Conservation (phyloP, 768 basidiomycete genomes). For the Stropharia rugosoannulata region DNA sequence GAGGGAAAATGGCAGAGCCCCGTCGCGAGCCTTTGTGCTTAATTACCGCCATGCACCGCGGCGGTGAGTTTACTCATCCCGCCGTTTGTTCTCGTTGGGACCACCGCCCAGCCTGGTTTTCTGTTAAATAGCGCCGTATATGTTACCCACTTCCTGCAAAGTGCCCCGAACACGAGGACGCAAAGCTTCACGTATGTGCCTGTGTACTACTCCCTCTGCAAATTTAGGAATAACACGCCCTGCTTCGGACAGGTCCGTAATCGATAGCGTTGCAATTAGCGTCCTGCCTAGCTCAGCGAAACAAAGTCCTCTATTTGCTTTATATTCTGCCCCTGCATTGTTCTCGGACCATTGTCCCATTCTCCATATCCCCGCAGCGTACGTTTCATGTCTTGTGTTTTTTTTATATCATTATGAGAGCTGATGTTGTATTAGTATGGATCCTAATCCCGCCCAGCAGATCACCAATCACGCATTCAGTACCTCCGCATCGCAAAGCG, state of each 20-base stretch:
- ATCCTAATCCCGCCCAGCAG: background rate
- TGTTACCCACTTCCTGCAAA: background rate
- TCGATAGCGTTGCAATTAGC: background rate
- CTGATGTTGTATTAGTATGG: background rate
- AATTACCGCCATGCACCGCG: conserved; percentile 18
- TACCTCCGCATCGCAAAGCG: background rate
- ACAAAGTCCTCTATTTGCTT: background rate
- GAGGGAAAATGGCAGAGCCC: background rate
- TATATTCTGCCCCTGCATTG: background rate
- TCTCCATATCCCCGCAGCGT: background rate
- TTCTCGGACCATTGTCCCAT: background rate
- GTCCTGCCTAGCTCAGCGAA: background rate
- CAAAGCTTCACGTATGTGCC: no score
- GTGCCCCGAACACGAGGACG: no score
- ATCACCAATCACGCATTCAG: background rate
- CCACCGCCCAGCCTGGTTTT: background rate
- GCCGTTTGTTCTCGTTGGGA: conserved; percentile 10
- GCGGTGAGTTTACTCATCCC: conserved; percentile 15
- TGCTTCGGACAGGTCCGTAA: background rate
- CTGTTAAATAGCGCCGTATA: background rate
- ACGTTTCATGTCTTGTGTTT: background rate
- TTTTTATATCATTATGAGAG: background rate
- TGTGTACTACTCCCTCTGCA: no score
- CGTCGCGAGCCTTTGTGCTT: background rate
- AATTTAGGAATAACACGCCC: background rate